Conservation (phyloP, 257 asterid species). For the Echites panduratus region DNA sequence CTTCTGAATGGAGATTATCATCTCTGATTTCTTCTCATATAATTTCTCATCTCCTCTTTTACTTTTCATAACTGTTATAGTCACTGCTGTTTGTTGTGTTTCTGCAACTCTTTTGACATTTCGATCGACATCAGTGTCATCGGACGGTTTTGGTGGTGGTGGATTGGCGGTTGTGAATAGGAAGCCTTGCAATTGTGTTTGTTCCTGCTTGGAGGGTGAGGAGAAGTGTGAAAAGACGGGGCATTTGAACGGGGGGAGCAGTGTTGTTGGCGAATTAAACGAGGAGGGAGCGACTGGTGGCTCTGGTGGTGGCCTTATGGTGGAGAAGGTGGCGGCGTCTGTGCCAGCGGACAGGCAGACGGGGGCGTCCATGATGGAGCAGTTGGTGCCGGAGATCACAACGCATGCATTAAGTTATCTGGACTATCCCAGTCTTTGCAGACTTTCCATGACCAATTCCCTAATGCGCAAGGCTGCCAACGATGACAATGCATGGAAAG, state of each 20-base stretch:
- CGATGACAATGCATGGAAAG: slow-evolving; percentile 97
- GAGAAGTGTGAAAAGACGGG: slow-evolving; percentile 24
- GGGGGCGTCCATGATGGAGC: slow-evolving; percentile 99
- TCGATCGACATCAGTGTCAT: slow-evolving; percentile 20
- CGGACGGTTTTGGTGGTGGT: not conserved
- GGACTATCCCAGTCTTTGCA: slow-evolving; percentile 90
- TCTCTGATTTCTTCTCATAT: slow-evolving; percentile 26
- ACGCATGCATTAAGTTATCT: slow-evolving; percentile 90
- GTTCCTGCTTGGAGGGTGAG: slow-evolving; percentile 21
- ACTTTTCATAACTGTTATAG: slow-evolving; percentile 34
- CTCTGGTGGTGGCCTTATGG: slow-evolving; percentile 5
- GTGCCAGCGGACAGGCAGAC: slow-evolving; percentile 55
- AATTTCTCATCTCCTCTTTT: slow-evolving; percentile 28
- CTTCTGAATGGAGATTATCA: slow-evolving; percentile 56
- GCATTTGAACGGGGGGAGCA: slow-evolving; percentile 14
- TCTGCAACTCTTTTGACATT: slow-evolving; percentile 30
- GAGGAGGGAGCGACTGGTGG: slow-evolving; percentile 1
- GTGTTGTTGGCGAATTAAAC: slow-evolving; percentile 8
- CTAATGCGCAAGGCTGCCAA: slow-evolving; percentile 93
- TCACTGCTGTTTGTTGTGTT: slow-evolving; percentile 45
- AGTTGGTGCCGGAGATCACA: slow-evolving; percentile 95
- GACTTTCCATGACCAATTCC: slow-evolving; percentile 96
- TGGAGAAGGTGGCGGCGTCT: slow-evolving; percentile 32
- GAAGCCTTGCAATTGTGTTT: slow-evolving; percentile 23
- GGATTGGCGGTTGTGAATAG: not conserved